These are phyloP conservation scores for bread wheat (Triticum aestivum) DNA, from an alignment of 176 grass and related monocot species.

Conservation along the genomic window IWGSC_CS_RefSeq_v2.1 NC_057805.1:477270049-477270548, in stretches of 20 bases:
- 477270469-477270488: constrained; percentile 82
- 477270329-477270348: background rate
- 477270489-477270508: constrained; percentile 99
- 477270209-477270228: background rate
- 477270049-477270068: constrained; percentile 25
- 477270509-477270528: constrained; percentile 97
- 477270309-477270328: background rate
- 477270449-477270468: constrained; percentile 96
- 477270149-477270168: background rate
- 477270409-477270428: constrained; percentile 89
- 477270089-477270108: constrained; percentile 1
- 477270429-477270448: constrained; percentile 99
- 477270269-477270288: constrained; percentile 13
- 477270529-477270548: constrained; percentile 33
- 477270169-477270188: constrained; percentile 4
- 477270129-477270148: background rate
- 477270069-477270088: constrained; percentile 21
- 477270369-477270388: background rate
- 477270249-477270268: background rate
- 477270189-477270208: constrained; percentile 3
- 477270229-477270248: background rate
- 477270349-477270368: background rate
- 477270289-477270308: constrained; percentile 24
- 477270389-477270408: constrained; percentile 51
- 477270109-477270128: constrained; percentile 10